Evolutionary conservation across 441 rosid species (phyloP), one percentile per base, ranked within the genome.

Genomic region (Gossypium gossypioides): DNA sequence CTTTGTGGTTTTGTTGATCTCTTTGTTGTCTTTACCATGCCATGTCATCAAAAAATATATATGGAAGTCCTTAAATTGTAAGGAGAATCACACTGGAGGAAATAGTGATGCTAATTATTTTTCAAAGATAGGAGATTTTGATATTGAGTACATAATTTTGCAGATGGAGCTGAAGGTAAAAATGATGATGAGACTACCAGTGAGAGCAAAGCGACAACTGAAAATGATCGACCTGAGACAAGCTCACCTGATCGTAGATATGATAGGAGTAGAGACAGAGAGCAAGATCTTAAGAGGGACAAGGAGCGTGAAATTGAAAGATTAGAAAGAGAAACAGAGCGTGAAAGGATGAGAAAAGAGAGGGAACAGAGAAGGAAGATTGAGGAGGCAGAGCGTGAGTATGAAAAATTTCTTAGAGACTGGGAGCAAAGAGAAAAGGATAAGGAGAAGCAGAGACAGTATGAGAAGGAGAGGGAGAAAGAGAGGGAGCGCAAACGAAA

Each of bases 401-500:
- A 86, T 83, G 98, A 88, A 80, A 79, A 85, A 74, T 88, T 91
- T 65, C 93, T 95, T 57, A 92, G 88, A 84, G 97, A 89, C 65
- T 95, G 96, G 99, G 99, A 92, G 79, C 88, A 89, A 63, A 87
- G 97, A 73, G 98, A 92, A 75, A 91, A 94, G 77, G 97, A 92
- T 65, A 95, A 79, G 78, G 99, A 95, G 80, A 92, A 91, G 79
- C 91, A 88, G 69, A 86, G 96, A 59, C 99, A 91, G 78, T 86
- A 91, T 76, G 99, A 95, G 85, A 91, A 86, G 82, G 98, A 92
- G 77, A 91, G 81, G 76, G 99, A 89, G 74, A 95, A 86, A 83
- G 99, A 92, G 60, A 88, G 86, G 82, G 97, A 92, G 63, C 97
- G 88, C 69, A 92, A 95, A 72, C 84, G 97, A 75, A 89, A 86